Percentiles rank a stretch among this genome's conserved stretches.
These are phyloP conservation scores for Trichopus zeylanicus DNA, from an alignment of 116 monocot species.

Conservation along the genomic window DNA sequence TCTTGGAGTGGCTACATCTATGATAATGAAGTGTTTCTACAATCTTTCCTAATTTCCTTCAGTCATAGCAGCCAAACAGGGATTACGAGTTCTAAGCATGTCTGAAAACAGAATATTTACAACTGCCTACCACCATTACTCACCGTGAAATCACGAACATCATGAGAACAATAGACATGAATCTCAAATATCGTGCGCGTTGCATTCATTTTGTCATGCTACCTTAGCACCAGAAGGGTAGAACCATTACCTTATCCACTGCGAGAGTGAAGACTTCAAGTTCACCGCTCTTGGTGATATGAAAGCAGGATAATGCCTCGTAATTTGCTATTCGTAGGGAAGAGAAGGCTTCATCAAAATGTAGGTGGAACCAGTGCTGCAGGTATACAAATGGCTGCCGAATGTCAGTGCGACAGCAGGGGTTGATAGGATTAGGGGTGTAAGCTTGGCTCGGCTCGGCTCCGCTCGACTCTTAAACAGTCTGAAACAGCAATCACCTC, in stretches of 20 bases:
- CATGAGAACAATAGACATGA: no score
- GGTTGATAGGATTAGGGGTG: constrained; percentile 91
- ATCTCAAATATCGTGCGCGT: background rate
- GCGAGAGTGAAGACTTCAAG: constrained; percentile 94
- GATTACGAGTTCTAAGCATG: no score
- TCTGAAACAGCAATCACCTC: constrained; percentile 80
- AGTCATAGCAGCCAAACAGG: no score
- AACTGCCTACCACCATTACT: no score
- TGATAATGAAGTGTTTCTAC: no score
- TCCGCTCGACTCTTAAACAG: no score
- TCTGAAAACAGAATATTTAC: no score
- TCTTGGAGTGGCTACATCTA: no score
- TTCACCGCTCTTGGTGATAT: constrained; percentile 62
- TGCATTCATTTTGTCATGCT: background rate
- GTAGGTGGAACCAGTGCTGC: constrained; percentile 96
- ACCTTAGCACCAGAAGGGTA: background rate
- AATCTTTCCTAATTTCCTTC: no score
- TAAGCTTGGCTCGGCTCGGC: no score
- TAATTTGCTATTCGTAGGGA: constrained; percentile 98
- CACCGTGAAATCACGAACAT: background rate
- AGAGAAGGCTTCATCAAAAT: constrained; percentile 98
- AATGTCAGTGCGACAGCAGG: constrained; percentile 85
- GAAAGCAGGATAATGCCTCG: constrained; percentile 88
- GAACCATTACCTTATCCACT: constrained; percentile 69
- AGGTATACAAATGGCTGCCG: constrained; percentile 91